Conservation (phyloP, 352 stramenopile genomes). For the Globisporangium echinulatum region DNA sequence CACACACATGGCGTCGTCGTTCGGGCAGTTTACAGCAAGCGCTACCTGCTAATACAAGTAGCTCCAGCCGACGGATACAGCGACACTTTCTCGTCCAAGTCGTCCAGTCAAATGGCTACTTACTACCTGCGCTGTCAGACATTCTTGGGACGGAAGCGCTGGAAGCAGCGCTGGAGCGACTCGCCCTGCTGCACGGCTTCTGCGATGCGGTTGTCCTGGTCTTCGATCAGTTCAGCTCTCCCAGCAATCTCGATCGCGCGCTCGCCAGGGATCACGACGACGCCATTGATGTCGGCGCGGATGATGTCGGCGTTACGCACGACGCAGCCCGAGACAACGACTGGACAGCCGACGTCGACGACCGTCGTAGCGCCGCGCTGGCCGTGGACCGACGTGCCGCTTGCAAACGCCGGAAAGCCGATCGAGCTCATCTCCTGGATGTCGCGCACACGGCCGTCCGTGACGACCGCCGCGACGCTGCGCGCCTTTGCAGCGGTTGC, state of each 20-base stretch:
- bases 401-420: conserved; percentile 61
- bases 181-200: conserved; percentile 77
- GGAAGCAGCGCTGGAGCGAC: conserved; percentile 64
- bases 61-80: no score
- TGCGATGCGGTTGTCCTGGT: conserved; percentile 73
- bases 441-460: conserved; percentile 67
- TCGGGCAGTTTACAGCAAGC: no score
- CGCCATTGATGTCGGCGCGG: conserved; percentile 74
- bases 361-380: conserved; percentile 50
- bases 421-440: conserved; percentile 66
- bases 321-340: conserved; percentile 69
- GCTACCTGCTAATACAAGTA: no score
- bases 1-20: no score
- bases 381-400: conserved; percentile 71
- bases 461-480: conserved; percentile 59
- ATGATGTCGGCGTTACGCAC: conserved; percentile 79
- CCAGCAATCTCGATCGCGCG: conserved; percentile 60
- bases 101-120: no score
- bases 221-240: conserved; percentile 71
- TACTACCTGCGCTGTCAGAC: conserved; percentile 24
- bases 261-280: conserved; percentile 71
- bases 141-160: conserved; percentile 72
- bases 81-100: no score
- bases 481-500: conserved; percentile 66
- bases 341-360: conserved; percentile 56